A percentile compares a stretch with the other conserved stretches of the same genome.
phyloP scores from a whole-genome alignment of 768 basidiomycete species.

The Fomitopsis serialis region DNA sequence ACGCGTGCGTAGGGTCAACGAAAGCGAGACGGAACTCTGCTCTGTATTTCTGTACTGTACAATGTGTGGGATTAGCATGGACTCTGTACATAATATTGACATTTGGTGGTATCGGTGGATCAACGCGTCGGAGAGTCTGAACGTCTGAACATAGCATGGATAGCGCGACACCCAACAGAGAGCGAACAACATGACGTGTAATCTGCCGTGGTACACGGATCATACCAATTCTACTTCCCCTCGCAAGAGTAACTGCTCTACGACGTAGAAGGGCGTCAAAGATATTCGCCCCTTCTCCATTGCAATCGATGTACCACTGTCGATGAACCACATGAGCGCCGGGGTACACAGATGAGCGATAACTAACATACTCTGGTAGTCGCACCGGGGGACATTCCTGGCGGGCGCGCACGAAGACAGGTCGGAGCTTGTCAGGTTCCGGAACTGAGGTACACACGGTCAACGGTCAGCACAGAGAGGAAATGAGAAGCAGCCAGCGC shows the following conservation, averaged over 20 bases:
- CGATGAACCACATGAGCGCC: not conserved
- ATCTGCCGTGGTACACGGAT: constrained; percentile 1
- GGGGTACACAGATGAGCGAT: not conserved
- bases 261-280: constrained; percentile 67
- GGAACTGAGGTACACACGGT: too few species aligned
- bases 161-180: too few species aligned
- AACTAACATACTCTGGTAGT: constrained; percentile 58
- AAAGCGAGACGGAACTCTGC: too few species aligned
- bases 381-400: constrained; percentile 60
- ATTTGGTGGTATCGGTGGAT: too few species aligned
- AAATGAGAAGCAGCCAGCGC: constrained; percentile 19
- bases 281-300: constrained; percentile 82
- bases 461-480: not conserved
- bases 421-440: constrained; percentile 66
- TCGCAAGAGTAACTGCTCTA: constrained; percentile 66
- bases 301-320: constrained; percentile 64
- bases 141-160: too few species aligned
- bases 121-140: too few species aligned
- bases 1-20: not conserved
- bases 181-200: too few species aligned
- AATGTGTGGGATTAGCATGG: too few species aligned
- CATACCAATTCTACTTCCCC: constrained; percentile 77
- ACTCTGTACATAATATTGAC: too few species aligned
- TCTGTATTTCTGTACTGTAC: too few species aligned
- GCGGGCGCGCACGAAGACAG: constrained; percentile 80